phyloP scores from a whole-genome alignment of 495 filamentous ascomycete genomes.

The Polyplosphaeria fusca region DNA sequence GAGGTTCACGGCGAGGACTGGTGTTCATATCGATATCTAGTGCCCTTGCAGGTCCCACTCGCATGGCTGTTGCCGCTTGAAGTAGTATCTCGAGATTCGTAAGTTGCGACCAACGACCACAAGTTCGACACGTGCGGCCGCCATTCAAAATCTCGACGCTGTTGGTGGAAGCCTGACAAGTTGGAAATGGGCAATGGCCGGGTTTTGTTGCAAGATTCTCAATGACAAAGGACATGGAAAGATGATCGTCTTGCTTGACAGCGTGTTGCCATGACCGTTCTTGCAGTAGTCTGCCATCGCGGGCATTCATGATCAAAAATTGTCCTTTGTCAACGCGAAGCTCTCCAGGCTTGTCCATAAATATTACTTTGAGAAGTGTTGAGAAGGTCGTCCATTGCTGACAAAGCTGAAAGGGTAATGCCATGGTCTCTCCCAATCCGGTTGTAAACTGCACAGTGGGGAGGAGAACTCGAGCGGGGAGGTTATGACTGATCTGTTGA shows the following conservation, averaged over 20 bases:
- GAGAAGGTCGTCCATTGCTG: not conserved
- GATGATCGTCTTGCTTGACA: not conserved
- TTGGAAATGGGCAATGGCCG: not conserved
- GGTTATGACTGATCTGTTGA: not conserved
- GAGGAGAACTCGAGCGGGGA: not conserved
- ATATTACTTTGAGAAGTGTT: not conserved
- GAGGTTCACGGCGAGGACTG: no score
- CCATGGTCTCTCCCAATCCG: not conserved
- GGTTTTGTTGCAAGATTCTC: not conserved
- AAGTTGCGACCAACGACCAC: no score
- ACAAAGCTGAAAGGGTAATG: not conserved
- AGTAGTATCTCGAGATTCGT: no score
- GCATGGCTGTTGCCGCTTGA: no score
- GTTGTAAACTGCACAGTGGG: not conserved
- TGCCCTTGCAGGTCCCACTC: no score
- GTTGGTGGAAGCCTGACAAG: not conserved
- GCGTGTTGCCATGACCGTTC: not conserved
- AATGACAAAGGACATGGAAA: not conserved
- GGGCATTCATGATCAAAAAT: not conserved
- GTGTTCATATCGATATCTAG: no score
- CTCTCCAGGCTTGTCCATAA: not conserved
- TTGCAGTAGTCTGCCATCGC: not conserved
- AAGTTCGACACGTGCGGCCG: no score
- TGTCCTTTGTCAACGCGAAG: not conserved
- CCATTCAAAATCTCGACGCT: no score